phyloP scores from a whole-genome alignment of 352 stramenopile genomes.

The Phytophthora pinifolia region DNA sequence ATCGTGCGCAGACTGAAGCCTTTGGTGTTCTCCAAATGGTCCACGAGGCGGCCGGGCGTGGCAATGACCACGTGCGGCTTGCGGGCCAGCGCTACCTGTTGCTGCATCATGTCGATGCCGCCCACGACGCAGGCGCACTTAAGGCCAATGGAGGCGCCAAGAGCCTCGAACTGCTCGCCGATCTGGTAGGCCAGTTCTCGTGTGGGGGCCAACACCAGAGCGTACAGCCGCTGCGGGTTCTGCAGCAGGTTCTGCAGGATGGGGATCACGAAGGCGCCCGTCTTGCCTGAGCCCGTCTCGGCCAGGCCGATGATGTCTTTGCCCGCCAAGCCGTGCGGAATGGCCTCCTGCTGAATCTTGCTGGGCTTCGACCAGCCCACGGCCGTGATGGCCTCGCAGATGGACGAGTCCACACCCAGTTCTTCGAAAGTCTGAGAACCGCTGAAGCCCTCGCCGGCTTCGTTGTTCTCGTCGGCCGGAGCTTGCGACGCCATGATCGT shows the following conservation, averaged over 20 bases:
- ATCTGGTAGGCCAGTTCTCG: conserved; percentile 97
- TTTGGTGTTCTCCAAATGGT: conserved; percentile 97
- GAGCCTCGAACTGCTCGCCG: conserved; percentile 92
- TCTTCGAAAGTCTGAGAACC: conserved; percentile 85
- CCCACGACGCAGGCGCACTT: conserved; percentile 93
- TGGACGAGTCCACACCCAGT: conserved; percentile 88
- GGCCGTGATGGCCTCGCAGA: conserved; percentile 91
- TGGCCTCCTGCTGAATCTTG: conserved; percentile 94
- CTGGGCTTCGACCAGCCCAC: conserved; percentile 94
- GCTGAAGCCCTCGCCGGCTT: conserved; percentile 50
- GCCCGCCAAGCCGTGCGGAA: conserved; percentile 92
- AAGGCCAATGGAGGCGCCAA: conserved; percentile 91
- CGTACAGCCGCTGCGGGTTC: conserved; percentile 89
- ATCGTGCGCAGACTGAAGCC: conserved; percentile 92
- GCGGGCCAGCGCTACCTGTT: conserved; percentile 96
- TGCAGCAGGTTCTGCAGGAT: conserved; percentile 93
- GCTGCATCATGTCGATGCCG: conserved; percentile 97
- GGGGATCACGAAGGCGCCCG: conserved; percentile 93
- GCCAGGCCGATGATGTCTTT: conserved; percentile 97
- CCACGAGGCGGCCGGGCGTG: conserved; percentile 92
- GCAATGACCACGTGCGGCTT: conserved; percentile 97
- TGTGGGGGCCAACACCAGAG: conserved; percentile 92
- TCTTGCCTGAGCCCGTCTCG: conserved; percentile 96
- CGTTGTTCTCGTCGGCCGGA: conserved; percentile 26
- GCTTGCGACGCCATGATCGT: conserved; percentile 6